Conservation (phyloP, 2,329 filamentous ascomycete species). For the Neoscytalidium dimidiatum region DNA sequence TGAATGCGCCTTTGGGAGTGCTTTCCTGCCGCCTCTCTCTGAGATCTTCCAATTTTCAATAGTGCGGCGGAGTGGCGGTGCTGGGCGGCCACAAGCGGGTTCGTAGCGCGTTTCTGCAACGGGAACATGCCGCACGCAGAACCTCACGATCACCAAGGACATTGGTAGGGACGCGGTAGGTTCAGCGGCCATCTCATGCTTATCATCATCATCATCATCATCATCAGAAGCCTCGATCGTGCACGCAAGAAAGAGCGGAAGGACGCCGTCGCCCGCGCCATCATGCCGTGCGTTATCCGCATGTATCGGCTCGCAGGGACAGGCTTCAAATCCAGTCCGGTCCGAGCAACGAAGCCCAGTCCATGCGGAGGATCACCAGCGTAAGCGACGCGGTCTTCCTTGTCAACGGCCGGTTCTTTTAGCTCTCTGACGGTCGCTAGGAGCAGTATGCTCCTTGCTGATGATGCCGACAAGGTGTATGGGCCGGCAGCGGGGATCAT, state of each 20-base stretch:
- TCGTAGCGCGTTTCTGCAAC: background rate
- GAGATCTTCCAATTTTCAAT: conserved; percentile 2
- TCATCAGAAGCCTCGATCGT: background rate
- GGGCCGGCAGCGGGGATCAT: background rate
- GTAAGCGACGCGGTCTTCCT: conserved; percentile 6
- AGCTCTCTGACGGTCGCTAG: background rate
- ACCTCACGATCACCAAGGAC: background rate
- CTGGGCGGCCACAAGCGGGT: background rate
- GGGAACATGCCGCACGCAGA: background rate
- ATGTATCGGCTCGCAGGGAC: background rate
- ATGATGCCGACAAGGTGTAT: background rate
- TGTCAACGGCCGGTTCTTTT: background rate
- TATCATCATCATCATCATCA: background rate
- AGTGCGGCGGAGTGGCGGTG: background rate
- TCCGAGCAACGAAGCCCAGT: background rate
- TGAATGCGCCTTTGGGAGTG: background rate
- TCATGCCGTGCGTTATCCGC: background rate
- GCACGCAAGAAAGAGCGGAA: background rate
- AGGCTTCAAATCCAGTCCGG: background rate
- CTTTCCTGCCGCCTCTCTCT: background rate
- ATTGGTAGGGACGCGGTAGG: background rate
- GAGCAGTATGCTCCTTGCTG: background rate
- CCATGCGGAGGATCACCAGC: conserved; percentile 7
- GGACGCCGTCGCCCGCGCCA: background rate
- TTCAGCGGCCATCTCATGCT: background rate